These are phyloP conservation scores for Prinsepia uniflora DNA, from an alignment of 306 rosid genomes.

Conservation along the genomic window DNA sequence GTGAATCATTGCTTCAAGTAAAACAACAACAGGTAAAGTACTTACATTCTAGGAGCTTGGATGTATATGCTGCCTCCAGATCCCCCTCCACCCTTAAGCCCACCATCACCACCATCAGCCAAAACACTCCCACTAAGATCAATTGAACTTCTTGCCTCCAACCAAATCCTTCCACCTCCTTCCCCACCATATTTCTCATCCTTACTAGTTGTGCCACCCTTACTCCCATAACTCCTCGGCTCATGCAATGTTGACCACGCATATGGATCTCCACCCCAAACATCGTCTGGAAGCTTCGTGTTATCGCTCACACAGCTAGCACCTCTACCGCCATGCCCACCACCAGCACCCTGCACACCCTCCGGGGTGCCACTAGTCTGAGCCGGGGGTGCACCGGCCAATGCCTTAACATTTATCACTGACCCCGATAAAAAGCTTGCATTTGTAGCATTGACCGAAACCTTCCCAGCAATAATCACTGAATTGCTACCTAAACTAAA, in stretches of 20 bases:
- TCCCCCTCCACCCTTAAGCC: constrained; percentile 93
- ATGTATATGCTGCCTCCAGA: constrained; percentile 93
- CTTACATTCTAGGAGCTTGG: constrained; percentile 69
- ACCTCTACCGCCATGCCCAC: constrained; percentile 97
- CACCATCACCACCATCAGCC: constrained; percentile 85
- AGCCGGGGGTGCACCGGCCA: constrained; percentile 77
- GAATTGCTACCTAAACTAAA: constrained; percentile 54
- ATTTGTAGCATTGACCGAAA: constrained; percentile 34
- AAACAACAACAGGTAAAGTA: constrained; percentile 15
- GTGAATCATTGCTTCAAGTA: background rate
- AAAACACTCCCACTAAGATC: constrained; percentile 55
- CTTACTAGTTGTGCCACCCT: constrained; percentile 82
- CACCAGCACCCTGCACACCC: constrained; percentile 87
- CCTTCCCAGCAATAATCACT: constrained; percentile 34
- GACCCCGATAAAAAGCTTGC: constrained; percentile 40
- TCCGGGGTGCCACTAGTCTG: constrained; percentile 84
- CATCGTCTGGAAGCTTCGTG: constrained; percentile 85
- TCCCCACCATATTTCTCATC: constrained; percentile 79
- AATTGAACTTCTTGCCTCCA: constrained; percentile 37
- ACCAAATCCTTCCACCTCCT: constrained; percentile 83
- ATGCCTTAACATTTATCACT: constrained; percentile 50
- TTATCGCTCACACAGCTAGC: constrained; percentile 80
- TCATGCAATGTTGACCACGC: constrained; percentile 66
- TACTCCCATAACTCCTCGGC: constrained; percentile 83
- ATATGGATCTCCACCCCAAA: constrained; percentile 95